phyloP scores from a whole-genome alignment of 2,329 filamentous ascomycete genomes.

The Pseudogymnoascus sp. region DNA sequence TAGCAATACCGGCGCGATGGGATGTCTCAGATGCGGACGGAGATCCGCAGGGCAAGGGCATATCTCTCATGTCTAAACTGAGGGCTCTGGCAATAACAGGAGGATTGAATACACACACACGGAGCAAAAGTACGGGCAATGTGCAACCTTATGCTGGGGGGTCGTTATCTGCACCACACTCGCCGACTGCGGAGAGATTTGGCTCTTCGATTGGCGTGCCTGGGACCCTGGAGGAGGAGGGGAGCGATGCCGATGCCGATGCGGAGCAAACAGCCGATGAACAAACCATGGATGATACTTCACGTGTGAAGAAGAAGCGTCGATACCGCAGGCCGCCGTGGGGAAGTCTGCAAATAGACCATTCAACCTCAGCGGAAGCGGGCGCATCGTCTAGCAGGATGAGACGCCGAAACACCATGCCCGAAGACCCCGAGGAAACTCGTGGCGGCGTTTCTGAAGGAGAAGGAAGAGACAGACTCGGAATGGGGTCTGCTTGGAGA shows the following conservation, averaged over 20 bases:
- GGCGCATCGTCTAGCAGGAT: conserved; percentile 52
- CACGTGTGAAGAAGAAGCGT: conserved; percentile 54
- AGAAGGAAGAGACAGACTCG: conserved; percentile 58
- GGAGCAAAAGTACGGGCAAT: conserved; percentile 32
- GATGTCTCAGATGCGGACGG: conserved; percentile 50
- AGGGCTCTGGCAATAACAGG: conserved; percentile 59
- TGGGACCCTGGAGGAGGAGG: conserved; percentile 46
- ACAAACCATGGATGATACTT: conserved; percentile 38
- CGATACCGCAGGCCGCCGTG: conserved; percentile 46
- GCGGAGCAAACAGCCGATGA: conserved; percentile 84
- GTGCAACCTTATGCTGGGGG: conserved; percentile 27
- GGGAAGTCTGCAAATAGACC: not conserved
- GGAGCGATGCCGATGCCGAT: conserved; percentile 68
- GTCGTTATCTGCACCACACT: conserved; percentile 36
- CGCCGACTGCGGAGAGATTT: conserved; percentile 39
- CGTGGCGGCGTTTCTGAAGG: conserved; percentile 66
- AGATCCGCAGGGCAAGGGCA: conserved; percentile 48
- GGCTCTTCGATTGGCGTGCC: conserved; percentile 39
- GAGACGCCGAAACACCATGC: conserved; percentile 57
- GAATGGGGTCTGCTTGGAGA: conserved; percentile 47
- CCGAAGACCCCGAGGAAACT: conserved; percentile 45
- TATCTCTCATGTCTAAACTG: conserved; percentile 69
- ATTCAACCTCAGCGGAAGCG: conserved; percentile 29
- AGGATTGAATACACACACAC: conserved; percentile 34
- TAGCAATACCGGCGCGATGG: conserved; percentile 47